Evolutionary conservation across 371 early-diverging fungal species (phyloP).

Genomic region (Mortierella sp.): DNA sequence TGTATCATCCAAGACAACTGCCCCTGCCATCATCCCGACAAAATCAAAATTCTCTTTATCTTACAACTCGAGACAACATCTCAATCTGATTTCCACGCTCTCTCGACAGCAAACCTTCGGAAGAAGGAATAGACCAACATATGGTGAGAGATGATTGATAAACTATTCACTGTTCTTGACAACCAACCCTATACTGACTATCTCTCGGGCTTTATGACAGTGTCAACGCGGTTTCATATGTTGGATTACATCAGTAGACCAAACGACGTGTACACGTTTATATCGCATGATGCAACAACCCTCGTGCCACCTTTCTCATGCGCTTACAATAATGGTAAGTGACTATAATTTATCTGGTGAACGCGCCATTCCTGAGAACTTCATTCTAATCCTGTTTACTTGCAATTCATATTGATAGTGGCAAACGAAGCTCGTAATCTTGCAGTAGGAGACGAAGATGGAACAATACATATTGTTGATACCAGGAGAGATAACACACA

Average conservation of each 20-base stretch:
- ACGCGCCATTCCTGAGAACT: neutral
- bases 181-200: neutral
- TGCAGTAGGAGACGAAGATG: conserved; percentile 55
- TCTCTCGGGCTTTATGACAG: conserved; percentile 7
- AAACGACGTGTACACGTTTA: conserved; percentile 40
- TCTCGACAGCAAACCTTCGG: conserved; percentile 32
- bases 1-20: neutral
- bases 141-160: conserved; percentile 20
- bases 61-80: conserved; percentile 19
- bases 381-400: neutral
- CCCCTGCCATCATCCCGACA: conserved; percentile 1
- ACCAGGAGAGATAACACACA: conserved; percentile 33
- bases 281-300: conserved; percentile 48
- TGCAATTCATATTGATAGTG: conserved; percentile 16
- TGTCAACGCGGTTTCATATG: conserved; percentile 35
- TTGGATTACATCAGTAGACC: conserved; percentile 39
- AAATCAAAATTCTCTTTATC: conserved; percentile 23
- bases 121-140: conserved; percentile 22
- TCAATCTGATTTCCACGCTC: conserved; percentile 18
- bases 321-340: conserved; percentile 42
- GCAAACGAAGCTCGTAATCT: conserved; percentile 48
- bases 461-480: conserved; percentile 51
- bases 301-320: conserved; percentile 55
- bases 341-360: neutral
- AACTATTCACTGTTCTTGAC: too few species aligned